Conservation (phyloP, 768 basidiomycete genomes). For the Gelatoporia subvermispora region DNA sequence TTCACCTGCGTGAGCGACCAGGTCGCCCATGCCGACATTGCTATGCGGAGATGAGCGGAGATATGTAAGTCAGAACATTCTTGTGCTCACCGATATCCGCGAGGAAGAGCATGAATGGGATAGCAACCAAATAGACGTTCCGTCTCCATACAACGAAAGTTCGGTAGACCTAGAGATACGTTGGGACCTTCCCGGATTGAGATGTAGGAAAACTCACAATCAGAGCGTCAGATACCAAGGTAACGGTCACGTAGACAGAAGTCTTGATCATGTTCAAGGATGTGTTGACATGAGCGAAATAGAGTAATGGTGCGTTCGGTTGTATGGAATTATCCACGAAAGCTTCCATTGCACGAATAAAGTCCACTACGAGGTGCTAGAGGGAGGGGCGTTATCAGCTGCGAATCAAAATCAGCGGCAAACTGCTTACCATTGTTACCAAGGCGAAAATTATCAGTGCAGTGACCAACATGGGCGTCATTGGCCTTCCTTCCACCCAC, state of each 20-base stretch:
- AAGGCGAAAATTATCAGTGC: conserved; percentile 7
- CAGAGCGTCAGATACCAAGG: conserved; percentile 23
- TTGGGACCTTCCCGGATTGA: background rate
- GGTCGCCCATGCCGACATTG: conserved; percentile 16
- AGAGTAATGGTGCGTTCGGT: conserved; percentile 14
- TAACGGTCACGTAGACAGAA: conserved; percentile 17
- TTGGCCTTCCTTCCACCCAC: background rate
- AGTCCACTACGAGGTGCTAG: conserved; percentile 23
- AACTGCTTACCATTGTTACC: conserved; percentile 10
- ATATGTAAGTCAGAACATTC: background rate
- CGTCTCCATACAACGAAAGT: conserved; percentile 23
- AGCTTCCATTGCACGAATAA: conserved; percentile 19
- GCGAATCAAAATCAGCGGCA: too few relatives aligned
- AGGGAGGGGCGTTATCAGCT: background rate
- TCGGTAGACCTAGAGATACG: conserved; percentile 18
- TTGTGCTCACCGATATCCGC: conserved; percentile 22
- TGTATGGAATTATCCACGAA: conserved; percentile 14
- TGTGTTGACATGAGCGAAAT: conserved; percentile 17
- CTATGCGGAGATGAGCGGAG: conserved; percentile 6
- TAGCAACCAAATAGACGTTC: conserved; percentile 7
- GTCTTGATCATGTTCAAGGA: conserved; percentile 22
- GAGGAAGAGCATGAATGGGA: conserved; percentile 22
- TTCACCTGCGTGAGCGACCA: conserved; percentile 11
- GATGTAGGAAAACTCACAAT: conserved; percentile 16
- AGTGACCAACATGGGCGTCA: conserved; percentile 4